Evolutionary conservation across 192 early-diverging fungal species (phyloP).

Genomic region (Thamnidium elegans): DNA sequence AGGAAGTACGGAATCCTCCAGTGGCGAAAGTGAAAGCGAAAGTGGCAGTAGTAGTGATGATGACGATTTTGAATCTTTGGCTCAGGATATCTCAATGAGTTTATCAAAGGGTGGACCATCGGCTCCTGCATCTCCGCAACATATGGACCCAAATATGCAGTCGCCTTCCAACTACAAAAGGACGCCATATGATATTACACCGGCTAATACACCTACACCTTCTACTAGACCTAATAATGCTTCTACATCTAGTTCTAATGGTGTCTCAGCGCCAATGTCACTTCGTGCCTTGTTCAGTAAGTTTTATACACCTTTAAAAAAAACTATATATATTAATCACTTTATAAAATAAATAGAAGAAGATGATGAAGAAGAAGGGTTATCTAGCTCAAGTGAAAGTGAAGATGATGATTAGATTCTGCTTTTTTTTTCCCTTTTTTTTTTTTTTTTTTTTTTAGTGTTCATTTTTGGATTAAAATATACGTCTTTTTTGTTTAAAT

Average conservation of each 20-base stretch:
- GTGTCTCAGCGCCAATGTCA: conserved; percentile 15
- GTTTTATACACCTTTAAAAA: neutral
- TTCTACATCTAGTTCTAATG: neutral
- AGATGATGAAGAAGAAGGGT: conserved; percentile 20
- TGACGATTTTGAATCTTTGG: conserved; percentile 24
- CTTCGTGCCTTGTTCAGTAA: conserved; percentile 24
- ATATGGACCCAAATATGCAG: neutral
- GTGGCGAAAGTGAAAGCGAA: neutral
- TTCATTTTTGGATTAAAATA: too few relatives aligned
- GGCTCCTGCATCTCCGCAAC: conserved; percentile 11
- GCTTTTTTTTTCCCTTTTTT: neutral
- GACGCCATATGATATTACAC: neutral
- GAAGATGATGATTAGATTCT: neutral
- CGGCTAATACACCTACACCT: conserved; percentile 8
- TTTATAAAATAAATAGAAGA: conserved; percentile 4
- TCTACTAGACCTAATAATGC: neutral
- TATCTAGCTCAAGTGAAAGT: conserved; percentile 17
- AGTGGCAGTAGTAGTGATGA: conserved; percentile 20
- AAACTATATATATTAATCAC: neutral
- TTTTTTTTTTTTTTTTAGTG: neutral
- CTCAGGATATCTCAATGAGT: conserved; percentile 13
- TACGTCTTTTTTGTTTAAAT: too few relatives aligned
- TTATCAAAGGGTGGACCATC: conserved; percentile 19
- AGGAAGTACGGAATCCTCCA: neutral
- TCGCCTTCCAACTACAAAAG: neutral